phyloP scores from a whole-genome alignment of 1,139 yeast genomes.

The Suhomyces taliae region DNA sequence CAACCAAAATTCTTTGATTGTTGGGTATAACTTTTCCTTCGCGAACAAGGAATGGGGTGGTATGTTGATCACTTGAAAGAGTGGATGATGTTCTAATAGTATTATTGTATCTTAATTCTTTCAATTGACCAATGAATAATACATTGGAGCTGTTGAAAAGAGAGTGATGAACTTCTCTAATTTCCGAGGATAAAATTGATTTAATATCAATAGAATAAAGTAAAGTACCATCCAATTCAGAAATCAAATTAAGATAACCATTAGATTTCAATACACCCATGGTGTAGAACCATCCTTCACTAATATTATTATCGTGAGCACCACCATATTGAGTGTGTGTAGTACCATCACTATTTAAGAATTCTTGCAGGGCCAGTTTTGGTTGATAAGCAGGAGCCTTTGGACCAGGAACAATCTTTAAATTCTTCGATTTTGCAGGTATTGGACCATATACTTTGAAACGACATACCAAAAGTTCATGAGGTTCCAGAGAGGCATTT shows the following conservation, averaged over 20 bases:
- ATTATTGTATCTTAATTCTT: slow-evolving; percentile 51
- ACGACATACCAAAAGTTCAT: slow-evolving; percentile 58
- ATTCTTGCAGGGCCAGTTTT: slow-evolving; percentile 12
- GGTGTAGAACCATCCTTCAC: slow-evolving; percentile 73
- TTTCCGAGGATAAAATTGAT: slow-evolving; percentile 59
- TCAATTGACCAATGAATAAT: slow-evolving; percentile 57
- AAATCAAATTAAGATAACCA: slow-evolving; percentile 63
- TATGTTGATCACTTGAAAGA: slow-evolving; percentile 21
- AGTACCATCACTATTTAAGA: slow-evolving; percentile 6
- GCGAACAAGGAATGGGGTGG: slow-evolving; percentile 27
- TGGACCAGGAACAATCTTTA: slow-evolving; percentile 45
- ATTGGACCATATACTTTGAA: slow-evolving; percentile 66
- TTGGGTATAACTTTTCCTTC: slow-evolving; percentile 37
- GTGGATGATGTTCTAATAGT: slow-evolving; percentile 34
- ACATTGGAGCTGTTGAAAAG: slow-evolving; percentile 62
- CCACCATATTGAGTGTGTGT: slow-evolving; percentile 1
- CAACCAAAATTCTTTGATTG: slow-evolving; percentile 50
- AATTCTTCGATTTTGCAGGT: slow-evolving; percentile 43
- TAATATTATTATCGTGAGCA: slow-evolving; percentile 19
- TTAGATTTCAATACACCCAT: slow-evolving; percentile 70
- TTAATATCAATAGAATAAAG: slow-evolving; percentile 63
- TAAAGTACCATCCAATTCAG: slow-evolving; percentile 67
- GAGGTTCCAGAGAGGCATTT: slow-evolving; percentile 28
- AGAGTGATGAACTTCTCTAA: slow-evolving; percentile 67
- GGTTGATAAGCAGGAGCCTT: slow-evolving; percentile 47